phyloP scores from a whole-genome alignment of 2,329 filamentous ascomycete species.

The Alternaria brassicicola region DNA sequence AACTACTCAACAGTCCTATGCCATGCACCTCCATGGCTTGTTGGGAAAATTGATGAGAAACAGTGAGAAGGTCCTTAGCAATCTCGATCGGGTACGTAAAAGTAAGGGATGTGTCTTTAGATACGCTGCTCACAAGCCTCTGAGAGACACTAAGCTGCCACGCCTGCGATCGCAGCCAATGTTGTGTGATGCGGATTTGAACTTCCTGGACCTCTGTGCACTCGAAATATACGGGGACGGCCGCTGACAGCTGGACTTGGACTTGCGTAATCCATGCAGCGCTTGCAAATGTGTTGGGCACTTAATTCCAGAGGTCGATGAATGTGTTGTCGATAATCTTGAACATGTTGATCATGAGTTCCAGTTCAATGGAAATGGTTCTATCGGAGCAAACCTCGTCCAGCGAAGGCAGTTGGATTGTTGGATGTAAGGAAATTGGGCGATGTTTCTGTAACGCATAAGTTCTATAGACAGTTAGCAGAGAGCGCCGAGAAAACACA shows the following conservation, averaged over 20 bases:
- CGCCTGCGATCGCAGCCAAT: conserved; percentile 72
- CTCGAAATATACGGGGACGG: conserved; percentile 62
- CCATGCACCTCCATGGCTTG: conserved; percentile 77
- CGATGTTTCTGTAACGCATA: conserved; percentile 69
- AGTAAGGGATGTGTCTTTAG: conserved; percentile 64
- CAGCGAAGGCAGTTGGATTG: conserved; percentile 60
- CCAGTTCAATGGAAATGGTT: conserved; percentile 63
- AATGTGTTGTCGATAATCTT: conserved; percentile 68
- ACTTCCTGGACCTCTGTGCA: conserved; percentile 70
- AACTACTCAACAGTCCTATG: conserved; percentile 68
- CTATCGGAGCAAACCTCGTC: conserved; percentile 60
- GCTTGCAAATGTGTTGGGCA: conserved; percentile 52
- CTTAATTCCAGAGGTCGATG: conserved; percentile 68
- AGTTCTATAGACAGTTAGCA: conserved; percentile 53
- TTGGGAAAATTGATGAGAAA: conserved; percentile 74
- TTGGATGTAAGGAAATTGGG: conserved; percentile 66
- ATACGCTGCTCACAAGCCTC: conserved; percentile 65
- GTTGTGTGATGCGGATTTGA: conserved; percentile 71
- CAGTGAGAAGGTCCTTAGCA: conserved; percentile 63
- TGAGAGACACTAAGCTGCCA: conserved; percentile 74
- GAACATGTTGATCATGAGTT: conserved; percentile 66
- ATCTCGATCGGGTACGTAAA: conserved; percentile 68
- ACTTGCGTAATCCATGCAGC: conserved; percentile 55
- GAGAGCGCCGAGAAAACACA: background rate
- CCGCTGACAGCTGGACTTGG: conserved; percentile 59